Base-by-base conservation (phyloP, 2,329 filamentous ascomycete genomes). In the Colletotrichum falcatum region DNA sequence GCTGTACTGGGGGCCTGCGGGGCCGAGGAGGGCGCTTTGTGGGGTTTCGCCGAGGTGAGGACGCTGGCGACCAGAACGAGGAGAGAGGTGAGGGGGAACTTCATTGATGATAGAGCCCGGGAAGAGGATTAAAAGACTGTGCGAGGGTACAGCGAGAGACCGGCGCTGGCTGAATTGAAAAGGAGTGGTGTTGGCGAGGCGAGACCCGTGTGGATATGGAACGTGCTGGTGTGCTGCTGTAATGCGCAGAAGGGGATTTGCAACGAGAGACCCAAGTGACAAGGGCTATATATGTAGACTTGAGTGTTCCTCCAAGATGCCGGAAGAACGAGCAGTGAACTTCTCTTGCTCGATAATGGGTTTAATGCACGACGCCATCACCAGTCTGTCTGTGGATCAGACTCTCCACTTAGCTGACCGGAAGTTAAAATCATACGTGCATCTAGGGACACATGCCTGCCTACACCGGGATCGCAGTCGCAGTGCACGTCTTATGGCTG, bases 21-120 rank as follows among this genome's bases (percentile, higher is more conserved):
- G 20, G 51, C 51, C 53, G 53, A 55, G 30, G 20, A 55, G 33
- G 33, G 53, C n/a, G 33, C 12, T n/a, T 55, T 55, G 53, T 37
- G 33, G 30, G 53, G 30, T 23, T 55, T 55, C 30, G 53, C 53
- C 20, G n/a, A 33, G 33, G 53, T 37, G 33, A 37, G 16, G 53
- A 14, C 11, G 33, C 53, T 55, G 53, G 12, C n/a, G 33, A 12
- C 33, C 53, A 55, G 20, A 8, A 55, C 6, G 20, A 55, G 53
- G 33, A 55, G 53, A 33, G 53, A 20, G 33, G 53, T 26, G 33
- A 55, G n/a, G n/a, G 12, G 35, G 33, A 55, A 37, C 33, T 37
- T 55, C 53, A 55, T 55, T 20, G 11, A 37, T 14, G 20, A 6
- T 37, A n/a, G 35, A 37, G 33, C 14, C 16, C 5, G 12, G 37